Conservation (phyloP, 192 early-diverging fungal genomes). For the Rhizoclosmatium sp. region DNA sequence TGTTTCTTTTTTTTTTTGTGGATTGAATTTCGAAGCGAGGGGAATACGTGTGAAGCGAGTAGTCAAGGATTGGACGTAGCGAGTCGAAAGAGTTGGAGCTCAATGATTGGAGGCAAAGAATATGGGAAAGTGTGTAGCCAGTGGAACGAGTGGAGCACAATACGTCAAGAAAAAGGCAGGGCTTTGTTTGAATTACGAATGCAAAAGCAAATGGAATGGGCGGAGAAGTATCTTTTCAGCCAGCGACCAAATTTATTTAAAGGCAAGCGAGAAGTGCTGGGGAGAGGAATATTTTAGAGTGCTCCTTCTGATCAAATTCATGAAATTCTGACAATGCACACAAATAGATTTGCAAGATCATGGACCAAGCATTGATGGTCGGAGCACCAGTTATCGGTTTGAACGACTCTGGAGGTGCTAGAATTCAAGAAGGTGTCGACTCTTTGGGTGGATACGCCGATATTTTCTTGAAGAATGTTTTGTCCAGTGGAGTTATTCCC, state of each 20-base stretch:
- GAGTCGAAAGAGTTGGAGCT: too few relatives aligned
- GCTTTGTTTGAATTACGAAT: too few relatives aligned
- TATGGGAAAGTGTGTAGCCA: too few relatives aligned
- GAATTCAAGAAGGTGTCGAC: conserved; percentile 98
- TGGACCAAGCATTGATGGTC: conserved; percentile 91
- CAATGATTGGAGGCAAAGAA: too few relatives aligned
- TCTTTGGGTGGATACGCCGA: conserved; percentile 95
- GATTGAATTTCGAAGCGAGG: too few relatives aligned
- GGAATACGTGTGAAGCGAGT: too few relatives aligned
- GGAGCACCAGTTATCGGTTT: conserved; percentile 95
- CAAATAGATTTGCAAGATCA: conserved; percentile 50
- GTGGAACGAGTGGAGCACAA: too few relatives aligned
- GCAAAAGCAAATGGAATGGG: too few relatives aligned
- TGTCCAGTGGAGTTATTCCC: conserved; percentile 92
- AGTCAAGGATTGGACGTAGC: too few relatives aligned
- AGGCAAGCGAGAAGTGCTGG: background rate
- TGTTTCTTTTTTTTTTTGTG: conserved; percentile 60
- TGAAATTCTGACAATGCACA: background rate
- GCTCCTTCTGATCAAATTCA: conserved; percentile 6
- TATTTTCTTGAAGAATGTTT: conserved; percentile 93
- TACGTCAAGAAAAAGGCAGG: too few relatives aligned
- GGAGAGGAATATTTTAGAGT: background rate
- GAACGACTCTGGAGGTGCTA: conserved; percentile 96
- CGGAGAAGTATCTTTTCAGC: too few relatives aligned
- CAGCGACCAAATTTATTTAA: conserved; percentile 45